These are phyloP conservation scores for Botrytis cinerea DNA, from an alignment of 2,329 filamentous ascomycete species.

Conservation along the genomic window DNA sequence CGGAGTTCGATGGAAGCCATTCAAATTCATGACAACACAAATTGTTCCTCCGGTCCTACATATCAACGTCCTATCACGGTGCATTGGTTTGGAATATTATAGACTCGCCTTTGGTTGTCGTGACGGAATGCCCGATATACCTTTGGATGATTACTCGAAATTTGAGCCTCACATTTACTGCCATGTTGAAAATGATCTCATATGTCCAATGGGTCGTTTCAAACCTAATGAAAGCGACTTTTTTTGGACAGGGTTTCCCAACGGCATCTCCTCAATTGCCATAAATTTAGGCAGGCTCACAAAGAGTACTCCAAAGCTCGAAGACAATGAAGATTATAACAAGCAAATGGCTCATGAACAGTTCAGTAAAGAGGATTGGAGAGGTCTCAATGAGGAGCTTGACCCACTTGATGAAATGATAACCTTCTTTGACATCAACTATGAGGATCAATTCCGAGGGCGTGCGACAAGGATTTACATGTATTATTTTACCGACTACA, in stretches of 20 bases:
- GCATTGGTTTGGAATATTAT: background rate
- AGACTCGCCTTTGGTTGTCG: background rate
- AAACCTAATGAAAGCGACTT: no score
- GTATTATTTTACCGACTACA: background rate
- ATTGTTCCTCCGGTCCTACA: background rate
- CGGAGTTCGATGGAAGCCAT: background rate
- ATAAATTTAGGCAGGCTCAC: background rate
- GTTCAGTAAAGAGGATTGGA: background rate
- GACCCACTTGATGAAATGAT: background rate
- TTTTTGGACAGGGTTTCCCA: background rate
- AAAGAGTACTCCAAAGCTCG: no score
- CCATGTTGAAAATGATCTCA: background rate
- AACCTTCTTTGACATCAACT: no score
- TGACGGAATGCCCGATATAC: background rate
- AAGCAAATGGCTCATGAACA: background rate
- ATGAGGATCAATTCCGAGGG: no score
- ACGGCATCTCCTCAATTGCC: background rate
- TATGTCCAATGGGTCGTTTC: constrained; percentile 4
- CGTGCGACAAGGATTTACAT: background rate
- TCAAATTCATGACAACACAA: background rate
- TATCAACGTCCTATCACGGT: background rate
- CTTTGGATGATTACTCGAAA: background rate
- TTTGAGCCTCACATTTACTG: background rate
- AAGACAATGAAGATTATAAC: background rate
- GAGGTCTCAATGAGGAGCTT: background rate